Conservation (phyloP, 192 early-diverging fungal genomes). For the Spizellomyces sp. region DNA sequence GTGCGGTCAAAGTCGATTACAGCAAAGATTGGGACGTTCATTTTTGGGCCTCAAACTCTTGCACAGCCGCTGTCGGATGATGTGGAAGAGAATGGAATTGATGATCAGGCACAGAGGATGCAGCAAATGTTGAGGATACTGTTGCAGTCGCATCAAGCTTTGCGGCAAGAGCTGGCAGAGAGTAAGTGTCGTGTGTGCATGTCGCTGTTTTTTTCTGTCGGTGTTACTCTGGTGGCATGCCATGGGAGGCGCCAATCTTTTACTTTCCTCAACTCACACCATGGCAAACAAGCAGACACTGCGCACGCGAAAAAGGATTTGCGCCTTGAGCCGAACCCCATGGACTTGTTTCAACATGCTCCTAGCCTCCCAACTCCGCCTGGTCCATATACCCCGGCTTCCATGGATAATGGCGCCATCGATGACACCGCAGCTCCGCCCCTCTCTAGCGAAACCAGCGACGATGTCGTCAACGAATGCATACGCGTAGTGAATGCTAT, state of each 20-base stretch:
- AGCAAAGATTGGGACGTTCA: background rate
- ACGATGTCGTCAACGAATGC: slow-evolving; percentile 17
- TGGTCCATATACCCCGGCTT: background rate
- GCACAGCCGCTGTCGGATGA: background rate
- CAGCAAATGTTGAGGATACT: background rate
- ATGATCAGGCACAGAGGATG: slow-evolving; percentile 5
- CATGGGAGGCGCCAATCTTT: background rate
- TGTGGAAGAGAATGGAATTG: background rate
- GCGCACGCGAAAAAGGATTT: background rate
- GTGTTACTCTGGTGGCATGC: background rate
- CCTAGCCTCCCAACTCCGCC: too few relatives aligned
- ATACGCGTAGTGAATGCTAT: slow-evolving; percentile 30
- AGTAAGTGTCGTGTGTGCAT: background rate
- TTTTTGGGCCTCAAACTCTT: background rate
- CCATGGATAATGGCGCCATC: background rate
- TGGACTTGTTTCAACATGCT: background rate
- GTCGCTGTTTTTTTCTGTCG: background rate
- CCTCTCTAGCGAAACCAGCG: background rate
- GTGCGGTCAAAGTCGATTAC: background rate
- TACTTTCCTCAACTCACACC: background rate
- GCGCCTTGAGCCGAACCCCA: background rate
- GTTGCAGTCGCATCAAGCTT: background rate
- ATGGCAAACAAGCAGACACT: background rate
- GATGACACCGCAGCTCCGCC: background rate
- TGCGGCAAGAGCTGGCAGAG: background rate